Base-by-base conservation (phyloP, 257 asterid species). In the Przewalskia tangutica region DNA sequence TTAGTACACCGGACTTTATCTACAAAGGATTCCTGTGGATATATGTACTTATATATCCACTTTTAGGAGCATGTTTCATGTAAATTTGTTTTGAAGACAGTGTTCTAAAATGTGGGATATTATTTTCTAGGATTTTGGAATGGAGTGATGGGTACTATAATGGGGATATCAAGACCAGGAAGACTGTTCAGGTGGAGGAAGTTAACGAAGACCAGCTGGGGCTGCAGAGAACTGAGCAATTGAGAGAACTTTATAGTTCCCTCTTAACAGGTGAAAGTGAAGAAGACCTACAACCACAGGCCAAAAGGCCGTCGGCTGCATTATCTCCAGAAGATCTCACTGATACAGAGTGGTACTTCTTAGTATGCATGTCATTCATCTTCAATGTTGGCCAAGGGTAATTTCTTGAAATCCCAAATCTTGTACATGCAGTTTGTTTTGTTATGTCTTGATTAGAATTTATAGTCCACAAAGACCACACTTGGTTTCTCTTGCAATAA, bases 291-390 rank as follows among this genome's bases (percentile, higher is more conserved):
- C 86, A 58, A 48, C 85, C 90, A 48, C 94, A 91, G 84, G 88
- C 90, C 51, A 92, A 87, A 82, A 87, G 97, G 87, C 97, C 97
- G 11, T 88, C 98, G 0, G 93, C 94, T 84, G 90, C 98, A 73
- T 86, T 95, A 81, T 92, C 97, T 79, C 98, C 98, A 2, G 99
- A 95, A 88, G 99, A 95, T 87, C 98, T 95, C 83, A 92, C 98
- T 0, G 97, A 95, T 85, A 87, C 98, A 0, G 98, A 95, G 88
- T 95, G 99, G 98, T 95, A 90, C 84, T 95, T 89, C 92, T 87
- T 95, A 96, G 97, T 93, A 86, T 95, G 99, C 89, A 95, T 94
- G 98, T 95, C 99, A 0, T 95, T 95, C 81, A 82, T 87, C 14
- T 95, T 93, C 93, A 86, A 86, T 62, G 58, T 79, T 64, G 93